Percentiles rank a stretch among this genome's conserved stretches.
These are phyloP conservation scores for Planoprotostelium fungivorum DNA, from an alignment of 78 protist species.

Conservation along the genomic window DNA sequence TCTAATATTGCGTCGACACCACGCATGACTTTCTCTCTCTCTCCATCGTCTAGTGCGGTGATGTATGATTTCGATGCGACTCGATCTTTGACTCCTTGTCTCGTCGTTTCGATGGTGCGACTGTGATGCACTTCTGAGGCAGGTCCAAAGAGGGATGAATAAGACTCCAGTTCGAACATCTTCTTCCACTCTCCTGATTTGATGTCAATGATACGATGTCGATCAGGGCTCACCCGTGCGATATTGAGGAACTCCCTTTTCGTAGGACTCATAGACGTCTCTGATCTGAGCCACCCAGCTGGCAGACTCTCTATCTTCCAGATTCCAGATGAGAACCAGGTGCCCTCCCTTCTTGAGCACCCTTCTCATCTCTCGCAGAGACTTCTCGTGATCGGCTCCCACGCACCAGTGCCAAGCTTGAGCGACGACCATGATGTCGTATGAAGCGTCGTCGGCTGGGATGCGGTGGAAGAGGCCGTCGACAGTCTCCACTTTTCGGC, in stretches of 20 bases:
- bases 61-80: neutral
- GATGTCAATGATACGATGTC: neutral
- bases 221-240: neutral
- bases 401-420: neutral
- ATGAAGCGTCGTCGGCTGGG: neutral
- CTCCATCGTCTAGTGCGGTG: neutral
- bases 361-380: neutral
- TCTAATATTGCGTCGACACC: neutral
- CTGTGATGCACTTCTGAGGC: neutral
- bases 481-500: neutral
- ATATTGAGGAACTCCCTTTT: neutral
- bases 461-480: neutral
- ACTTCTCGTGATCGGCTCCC: neutral
- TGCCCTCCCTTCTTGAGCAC: neutral
- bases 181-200: neutral
- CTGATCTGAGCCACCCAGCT: neutral
- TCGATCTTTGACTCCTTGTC: neutral
- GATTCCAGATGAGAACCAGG: neutral
- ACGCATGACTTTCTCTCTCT: neutral
- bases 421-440: neutral
- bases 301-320: neutral
- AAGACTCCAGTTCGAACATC: neutral
- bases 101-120: neutral
- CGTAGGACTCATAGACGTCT: neutral
- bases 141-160: neutral